Evolutionary conservation across 352 stramenopile genomes (phyloP).

Genomic region (Pythium grandisporangium): DNA sequence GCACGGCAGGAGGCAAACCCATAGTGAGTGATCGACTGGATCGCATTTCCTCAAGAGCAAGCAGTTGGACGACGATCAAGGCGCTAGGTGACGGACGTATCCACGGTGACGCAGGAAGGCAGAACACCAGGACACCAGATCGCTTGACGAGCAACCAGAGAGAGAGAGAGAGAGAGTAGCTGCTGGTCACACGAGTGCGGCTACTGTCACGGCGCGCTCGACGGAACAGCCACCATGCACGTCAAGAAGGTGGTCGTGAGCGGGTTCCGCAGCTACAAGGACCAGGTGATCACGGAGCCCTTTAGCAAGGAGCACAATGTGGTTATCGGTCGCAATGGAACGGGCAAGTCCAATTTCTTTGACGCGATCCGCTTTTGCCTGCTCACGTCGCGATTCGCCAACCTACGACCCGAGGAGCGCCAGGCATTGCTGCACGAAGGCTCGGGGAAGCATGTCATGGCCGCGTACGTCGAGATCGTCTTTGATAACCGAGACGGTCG

Average conservation of each 20-base stretch:
- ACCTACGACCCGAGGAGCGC: conserved; percentile 87
- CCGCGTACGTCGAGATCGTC: conserved; percentile 98
- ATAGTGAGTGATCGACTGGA: no score
- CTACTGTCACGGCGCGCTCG: background rate
- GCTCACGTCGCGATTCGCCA: conserved; percentile 88
- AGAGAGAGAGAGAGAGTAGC: no score
- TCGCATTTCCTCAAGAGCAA: no score
- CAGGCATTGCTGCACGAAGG: conserved; percentile 95
- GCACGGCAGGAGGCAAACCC: no score
- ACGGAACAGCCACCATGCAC: conserved; percentile 72
- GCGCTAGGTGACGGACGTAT: no score
- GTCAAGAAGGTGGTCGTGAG: conserved; percentile 95
- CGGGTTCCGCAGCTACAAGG: conserved; percentile 94
- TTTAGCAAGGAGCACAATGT: conserved; percentile 96
- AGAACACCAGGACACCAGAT: no score
- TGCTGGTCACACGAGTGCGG: no score
- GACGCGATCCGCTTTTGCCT: conserved; percentile 99
- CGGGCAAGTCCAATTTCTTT: conserved; percentile 98
- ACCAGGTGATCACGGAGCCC: conserved; percentile 81
- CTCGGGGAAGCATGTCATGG: conserved; percentile 92
- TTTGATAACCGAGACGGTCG: conserved; percentile 99
- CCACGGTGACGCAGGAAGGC: no score
- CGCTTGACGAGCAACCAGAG: no score
- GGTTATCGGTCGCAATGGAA: conserved; percentile 97
- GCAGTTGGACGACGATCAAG: no score